Percentiles rank a stretch among this genome's conserved stretches.
Conservation (phyloP, 768 basidiomycete genomes). For the Tricholomella constricta region DNA sequence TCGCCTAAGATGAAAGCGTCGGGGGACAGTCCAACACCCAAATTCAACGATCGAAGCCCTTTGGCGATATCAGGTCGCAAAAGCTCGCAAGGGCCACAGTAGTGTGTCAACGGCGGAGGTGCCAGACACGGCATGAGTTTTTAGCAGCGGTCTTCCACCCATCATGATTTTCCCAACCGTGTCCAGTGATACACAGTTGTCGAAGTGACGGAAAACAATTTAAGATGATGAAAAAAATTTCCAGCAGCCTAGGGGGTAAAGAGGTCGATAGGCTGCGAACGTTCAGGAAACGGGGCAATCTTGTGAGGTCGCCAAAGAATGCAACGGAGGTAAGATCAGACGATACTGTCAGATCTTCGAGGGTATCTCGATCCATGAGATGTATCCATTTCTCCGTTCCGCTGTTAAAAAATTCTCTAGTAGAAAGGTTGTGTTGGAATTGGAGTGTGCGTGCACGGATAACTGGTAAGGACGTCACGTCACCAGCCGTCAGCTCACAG, state of each 20-base stretch:
- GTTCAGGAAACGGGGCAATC: neutral
- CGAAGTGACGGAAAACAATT: constrained; percentile 1
- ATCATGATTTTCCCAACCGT: too few relatives aligned
- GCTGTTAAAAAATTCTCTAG: neutral
- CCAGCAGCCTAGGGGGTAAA: neutral
- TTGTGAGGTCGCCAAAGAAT: neutral
- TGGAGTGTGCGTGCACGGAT: neutral
- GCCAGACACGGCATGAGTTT: neutral
- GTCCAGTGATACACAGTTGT: neutral
- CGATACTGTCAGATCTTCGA: neutral
- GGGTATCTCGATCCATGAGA: neutral
- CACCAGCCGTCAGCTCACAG: neutral
- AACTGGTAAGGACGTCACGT: neutral
- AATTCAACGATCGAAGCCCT: neutral
- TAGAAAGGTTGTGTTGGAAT: neutral
- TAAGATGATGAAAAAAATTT: neutral
- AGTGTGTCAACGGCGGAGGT: neutral
- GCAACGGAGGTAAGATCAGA: neutral
- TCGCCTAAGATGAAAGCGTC: neutral
- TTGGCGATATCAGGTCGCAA: neutral
- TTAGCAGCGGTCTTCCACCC: neutral
- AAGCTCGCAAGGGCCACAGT: constrained; percentile 5
- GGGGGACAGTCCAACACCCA: neutral
- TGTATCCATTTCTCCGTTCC: constrained; percentile 1
- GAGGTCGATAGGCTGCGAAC: neutral